phyloP scores from a whole-genome alignment of 306 rosid species.

The Ormosia semicastrata region DNA sequence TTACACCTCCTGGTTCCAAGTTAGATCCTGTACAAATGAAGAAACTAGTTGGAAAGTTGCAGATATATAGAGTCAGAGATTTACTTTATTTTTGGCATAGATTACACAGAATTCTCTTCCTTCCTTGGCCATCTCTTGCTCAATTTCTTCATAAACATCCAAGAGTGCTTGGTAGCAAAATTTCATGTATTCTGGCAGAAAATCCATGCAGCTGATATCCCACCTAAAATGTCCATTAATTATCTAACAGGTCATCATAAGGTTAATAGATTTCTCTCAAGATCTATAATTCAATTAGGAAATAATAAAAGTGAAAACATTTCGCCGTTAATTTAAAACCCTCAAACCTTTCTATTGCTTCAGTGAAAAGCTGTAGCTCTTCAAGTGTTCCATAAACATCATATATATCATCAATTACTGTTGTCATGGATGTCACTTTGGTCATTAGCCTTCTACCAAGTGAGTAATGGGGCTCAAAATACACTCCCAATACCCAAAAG shows the following conservation, averaged over 20 bases:
- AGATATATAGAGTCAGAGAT: background rate
- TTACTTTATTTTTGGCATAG: constrained; percentile 33
- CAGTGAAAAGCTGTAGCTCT: constrained; percentile 36
- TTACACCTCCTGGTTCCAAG: background rate
- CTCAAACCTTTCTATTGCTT: constrained; percentile 42
- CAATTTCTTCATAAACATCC: too few species aligned
- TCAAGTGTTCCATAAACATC: constrained; percentile 46
- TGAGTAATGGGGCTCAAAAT: constrained; percentile 26
- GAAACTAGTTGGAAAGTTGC: background rate
- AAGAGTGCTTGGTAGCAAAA: too few species aligned
- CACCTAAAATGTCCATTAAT: too few species aligned
- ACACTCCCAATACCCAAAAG: too few species aligned
- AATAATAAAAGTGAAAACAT: background rate
- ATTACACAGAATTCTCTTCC: too few species aligned
- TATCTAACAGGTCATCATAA: background rate
- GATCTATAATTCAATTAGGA: background rate
- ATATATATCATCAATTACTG: constrained; percentile 39
- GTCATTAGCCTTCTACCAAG: constrained; percentile 17
- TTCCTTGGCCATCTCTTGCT: too few species aligned
- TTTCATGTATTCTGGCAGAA: too few species aligned
- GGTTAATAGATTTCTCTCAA: background rate
- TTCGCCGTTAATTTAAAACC: background rate
- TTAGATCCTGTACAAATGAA: background rate
- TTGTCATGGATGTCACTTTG: background rate
- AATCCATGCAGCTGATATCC: too few species aligned